Evolutionary conservation across 2,329 filamentous ascomycete genomes (phyloP).

Genomic region (Colletotrichum sp.): DNA sequence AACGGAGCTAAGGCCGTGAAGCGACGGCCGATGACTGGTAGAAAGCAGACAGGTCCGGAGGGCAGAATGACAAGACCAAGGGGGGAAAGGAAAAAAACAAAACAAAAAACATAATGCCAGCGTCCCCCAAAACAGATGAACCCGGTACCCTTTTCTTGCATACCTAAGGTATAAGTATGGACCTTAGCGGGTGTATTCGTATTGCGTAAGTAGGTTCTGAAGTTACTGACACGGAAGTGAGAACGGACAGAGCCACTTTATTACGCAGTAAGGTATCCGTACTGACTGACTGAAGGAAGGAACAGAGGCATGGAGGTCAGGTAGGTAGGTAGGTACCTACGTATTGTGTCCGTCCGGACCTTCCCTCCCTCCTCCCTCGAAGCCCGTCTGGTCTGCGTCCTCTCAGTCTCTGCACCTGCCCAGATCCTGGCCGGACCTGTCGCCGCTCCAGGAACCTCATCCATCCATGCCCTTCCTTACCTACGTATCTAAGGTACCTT

Average conservation of each 20-base stretch:
- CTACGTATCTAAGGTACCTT: not conserved
- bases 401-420: not conserved
- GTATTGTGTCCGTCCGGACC: not conserved
- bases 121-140: not conserved
- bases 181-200: not conserved
- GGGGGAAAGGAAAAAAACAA: not conserved
- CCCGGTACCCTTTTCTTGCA: not conserved
- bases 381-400: not conserved
- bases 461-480: not conserved
- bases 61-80: not conserved
- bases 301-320: too few species aligned
- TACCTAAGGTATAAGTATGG: not conserved
- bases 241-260: not conserved
- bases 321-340: too few species aligned
- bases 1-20: conserved; percentile 5
- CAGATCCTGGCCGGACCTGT: conserved; percentile 13
- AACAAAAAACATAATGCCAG: not conserved
- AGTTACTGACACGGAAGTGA: not conserved
- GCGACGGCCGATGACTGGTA: not conserved
- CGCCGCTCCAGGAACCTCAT: not conserved
- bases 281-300: not conserved
- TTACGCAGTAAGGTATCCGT: not conserved
- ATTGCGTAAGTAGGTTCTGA: not conserved
- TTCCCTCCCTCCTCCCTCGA: not conserved
- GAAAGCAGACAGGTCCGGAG: not conserved